A percentile compares a stretch with the other conserved stretches of the same genome.
phyloP scores from a whole-genome alignment of 164 flowering plant genomes.

The Dillenia suffruticosa region DNA sequence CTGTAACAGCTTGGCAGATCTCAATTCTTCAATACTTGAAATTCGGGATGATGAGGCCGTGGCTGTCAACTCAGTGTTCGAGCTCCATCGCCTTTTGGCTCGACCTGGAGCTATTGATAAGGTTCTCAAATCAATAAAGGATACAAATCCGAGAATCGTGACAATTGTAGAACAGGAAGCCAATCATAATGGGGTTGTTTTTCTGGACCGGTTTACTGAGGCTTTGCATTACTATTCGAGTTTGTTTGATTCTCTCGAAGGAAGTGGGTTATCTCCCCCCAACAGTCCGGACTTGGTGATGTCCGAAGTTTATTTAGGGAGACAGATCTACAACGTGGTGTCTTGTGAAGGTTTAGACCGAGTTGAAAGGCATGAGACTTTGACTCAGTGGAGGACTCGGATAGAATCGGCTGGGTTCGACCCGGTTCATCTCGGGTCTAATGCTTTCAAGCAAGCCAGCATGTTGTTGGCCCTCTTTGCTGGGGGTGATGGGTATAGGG shows the following conservation, averaged over 20 bases:
- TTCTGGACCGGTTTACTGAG: slow-evolving; percentile 31
- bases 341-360: slow-evolving; percentile 32
- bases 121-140: slow-evolving; percentile 19
- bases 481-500: slow-evolving; percentile 31
- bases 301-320: slow-evolving; percentile 31
- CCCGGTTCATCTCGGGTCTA: slow-evolving; percentile 30
- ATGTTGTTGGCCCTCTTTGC: slow-evolving; percentile 25
- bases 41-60: slow-evolving; percentile 17
- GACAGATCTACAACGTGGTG: slow-evolving; percentile 38
- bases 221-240: slow-evolving; percentile 29
- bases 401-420: slow-evolving; percentile 22
- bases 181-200: slow-evolving; percentile 20
- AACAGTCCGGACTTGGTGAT: slow-evolving; percentile 18
- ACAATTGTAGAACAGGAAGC: slow-evolving; percentile 30
- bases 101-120: slow-evolving; percentile 19
- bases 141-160: slow-evolving; percentile 23
- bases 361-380: slow-evolving; percentile 32
- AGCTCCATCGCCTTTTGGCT: slow-evolving; percentile 21
- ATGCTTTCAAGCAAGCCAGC: slow-evolving; percentile 36
- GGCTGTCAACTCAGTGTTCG: slow-evolving; percentile 31
- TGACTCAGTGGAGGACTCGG: slow-evolving; percentile 26
- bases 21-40: slow-evolving; percentile 13
- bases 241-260: slow-evolving; percentile 31
- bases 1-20: slow-evolving; percentile 17
- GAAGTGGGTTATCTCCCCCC: slow-evolving; percentile 12